Base-by-base conservation (phyloP, 1,139 yeast genomes). In the Suhomyces bokatorum region DNA sequence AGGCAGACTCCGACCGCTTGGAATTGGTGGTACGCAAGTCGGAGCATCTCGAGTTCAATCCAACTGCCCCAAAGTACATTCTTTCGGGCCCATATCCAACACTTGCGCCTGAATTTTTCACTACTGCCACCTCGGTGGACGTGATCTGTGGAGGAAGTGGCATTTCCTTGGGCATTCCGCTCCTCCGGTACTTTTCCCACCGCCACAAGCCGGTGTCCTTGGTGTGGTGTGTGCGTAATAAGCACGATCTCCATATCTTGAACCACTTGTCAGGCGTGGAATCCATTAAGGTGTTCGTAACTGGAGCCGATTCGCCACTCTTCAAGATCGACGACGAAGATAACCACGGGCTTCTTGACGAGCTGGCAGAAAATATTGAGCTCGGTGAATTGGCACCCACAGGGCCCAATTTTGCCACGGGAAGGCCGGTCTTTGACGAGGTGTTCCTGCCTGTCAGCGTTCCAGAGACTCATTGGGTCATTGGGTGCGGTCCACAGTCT, bases 91-190 rank as follows among this genome's bases (percentile, higher is more conserved):
- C 74, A 2, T 68, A 54, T 44, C 58, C 64, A 1, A 52, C 72
- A 10, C 43, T 67, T 8, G 58, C 64, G 1, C 54, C 55, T 6
- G 60, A 59, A 8, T 62, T 66, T 37, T 62, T 62, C 46, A 49
- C 59, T 36, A 69, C 81, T 1, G 82, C 81, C 0, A 76, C 76
- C 34, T 73, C 78, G 42, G 78, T 83, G 0, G 62, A 76, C 9
- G 74, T 89, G 8, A 64, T 89, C 4, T 86, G 90, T 30, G 97
- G 97, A 8, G 97, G 97, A 0, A 81, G 95, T 0, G 97, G 97
- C 0, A 77, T 90, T 6, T 84, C 96, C 0, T 79, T 81, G 55
- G 93, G 88, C 0, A 66, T 88, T 2, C 87, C 95, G 0, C 49
- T 85, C 3, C 71, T 64, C 57, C 59, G 68, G 48, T 66, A 70